Evolutionary conservation across 306 rosid species (phyloP), one percentile per base, ranked within the genome.

Genomic region (Trifolium pratense): DNA sequence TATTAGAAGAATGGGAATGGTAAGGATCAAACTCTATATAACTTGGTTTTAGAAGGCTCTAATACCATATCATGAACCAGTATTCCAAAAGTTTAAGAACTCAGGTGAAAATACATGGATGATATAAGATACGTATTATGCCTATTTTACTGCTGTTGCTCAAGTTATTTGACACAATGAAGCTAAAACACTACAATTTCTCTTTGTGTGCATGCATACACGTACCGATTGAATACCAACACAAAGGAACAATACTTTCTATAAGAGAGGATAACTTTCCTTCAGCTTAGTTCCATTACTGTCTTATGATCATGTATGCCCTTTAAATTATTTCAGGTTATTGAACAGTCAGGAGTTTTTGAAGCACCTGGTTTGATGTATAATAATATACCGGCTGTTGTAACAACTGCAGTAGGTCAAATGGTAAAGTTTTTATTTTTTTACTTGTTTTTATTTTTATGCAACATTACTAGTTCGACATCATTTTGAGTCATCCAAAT

Each of bases 371-470:
- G 82, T 63, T 80, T 88, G 75, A 72, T 74, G 58, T 82, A 80
- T 76, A 66, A 81, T 15, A 87, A 84, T 71, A 34, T 32, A 31
- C 87, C 96, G 10, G 83, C 91, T 76, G 94, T 88, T 29, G 91
- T 87, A 77, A 84, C 99, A 68, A 87, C 91, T 77, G 93, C 88
- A 20, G 88, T 88, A 56, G 97, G 93, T 75, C 97, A 88, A 87
- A 94, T 91, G 97, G 97, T 89, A 88, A 36, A 75, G 74, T 66
- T n/a, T n/a, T n/a, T n/a, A n/a, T n/a, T n/a, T 45, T 21, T 58
- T 37, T 32, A 9, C 32, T 60, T 74, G 39, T 29, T 69, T 84
- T 77, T 9, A 13, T 61, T 43, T 72, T 66, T 45, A 15, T 57
- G 20, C 6, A 29, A 29, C 15, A 23, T 31, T 40, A 20, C 51